Percentiles rank a stretch among this genome's conserved stretches.
Evolutionary conservation across 257 asterid species (phyloP).

Genomic region (Primulina tabacum): DNA sequence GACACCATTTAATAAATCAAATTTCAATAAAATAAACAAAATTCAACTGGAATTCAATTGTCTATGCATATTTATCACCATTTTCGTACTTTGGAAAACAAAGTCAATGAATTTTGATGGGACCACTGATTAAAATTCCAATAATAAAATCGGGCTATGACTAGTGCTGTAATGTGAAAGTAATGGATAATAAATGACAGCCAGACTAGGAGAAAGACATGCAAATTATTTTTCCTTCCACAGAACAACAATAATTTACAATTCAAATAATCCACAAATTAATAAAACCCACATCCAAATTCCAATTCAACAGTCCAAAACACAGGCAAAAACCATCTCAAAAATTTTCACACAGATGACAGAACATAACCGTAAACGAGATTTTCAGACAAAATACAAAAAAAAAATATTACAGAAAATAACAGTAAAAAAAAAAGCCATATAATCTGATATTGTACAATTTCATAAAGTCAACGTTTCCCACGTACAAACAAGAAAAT

Average conservation of each 20-base stretch:
- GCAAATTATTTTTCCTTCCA: slow-evolving; percentile 12
- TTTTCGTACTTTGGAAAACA: neutral
- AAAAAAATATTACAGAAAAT: neutral
- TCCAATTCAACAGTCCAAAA: neutral
- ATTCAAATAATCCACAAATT: slow-evolving; percentile 1
- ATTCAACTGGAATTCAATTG: neutral
- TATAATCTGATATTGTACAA: neutral
- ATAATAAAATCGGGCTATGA: slow-evolving; percentile 1
- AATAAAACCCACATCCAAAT: neutral
- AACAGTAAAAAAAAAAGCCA: neutral
- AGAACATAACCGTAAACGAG: neutral
- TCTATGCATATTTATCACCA: slow-evolving; percentile 3
- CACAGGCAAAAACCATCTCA: neutral
- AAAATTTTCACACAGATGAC: neutral
- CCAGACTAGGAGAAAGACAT: neutral
- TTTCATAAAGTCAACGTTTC: neutral
- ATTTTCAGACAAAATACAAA: neutral
- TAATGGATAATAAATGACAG: neutral
- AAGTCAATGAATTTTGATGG: slow-evolving; percentile 9
- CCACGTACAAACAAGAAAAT: slow-evolving; percentile 4
- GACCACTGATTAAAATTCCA: slow-evolving; percentile 5
- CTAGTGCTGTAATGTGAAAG: neutral
- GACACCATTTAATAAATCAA: neutral
- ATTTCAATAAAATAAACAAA: neutral
- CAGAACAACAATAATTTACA: slow-evolving; percentile 8